Percentiles rank a stretch among this genome's conserved stretches.
These are phyloP conservation scores for Planoprotostelium fungivorum DNA, from an alignment of 78 protist genomes.

Conservation along the genomic window DNA sequence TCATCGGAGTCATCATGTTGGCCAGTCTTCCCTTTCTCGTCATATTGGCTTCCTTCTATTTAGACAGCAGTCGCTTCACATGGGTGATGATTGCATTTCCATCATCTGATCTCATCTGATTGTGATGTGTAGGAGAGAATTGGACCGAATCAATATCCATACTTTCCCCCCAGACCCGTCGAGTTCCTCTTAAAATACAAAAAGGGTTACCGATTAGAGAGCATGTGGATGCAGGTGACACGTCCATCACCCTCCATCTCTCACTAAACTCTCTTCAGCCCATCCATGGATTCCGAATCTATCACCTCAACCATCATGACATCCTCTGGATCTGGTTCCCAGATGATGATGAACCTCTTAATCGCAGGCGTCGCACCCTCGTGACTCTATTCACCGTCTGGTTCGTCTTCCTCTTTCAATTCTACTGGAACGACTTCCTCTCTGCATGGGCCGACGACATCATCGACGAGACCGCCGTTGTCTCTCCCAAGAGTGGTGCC, in stretches of 20 bases:
- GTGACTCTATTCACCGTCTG: not conserved
- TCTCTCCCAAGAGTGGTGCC: not conserved
- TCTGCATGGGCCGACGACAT: not conserved
- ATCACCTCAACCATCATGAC: not conserved
- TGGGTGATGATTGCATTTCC: too few relatives aligned
- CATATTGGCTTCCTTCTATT: not conserved
- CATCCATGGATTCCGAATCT: not conserved
- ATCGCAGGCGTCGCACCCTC: not conserved
- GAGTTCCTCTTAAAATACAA: not conserved
- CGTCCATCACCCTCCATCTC: not conserved
- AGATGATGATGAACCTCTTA: not conserved
- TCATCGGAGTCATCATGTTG: not conserved
- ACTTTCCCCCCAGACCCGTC: not conserved
- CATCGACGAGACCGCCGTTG: not conserved
- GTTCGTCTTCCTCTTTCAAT: not conserved
- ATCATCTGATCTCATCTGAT: too few relatives aligned
- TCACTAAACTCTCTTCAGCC: not conserved
- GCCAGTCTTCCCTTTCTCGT: not conserved
- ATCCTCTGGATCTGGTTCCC: not conserved
- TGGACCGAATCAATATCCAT: not conserved
- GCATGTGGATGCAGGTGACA: not conserved
- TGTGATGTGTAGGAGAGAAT: not conserved
- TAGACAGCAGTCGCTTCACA: not conserved
- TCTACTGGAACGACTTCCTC: not conserved
- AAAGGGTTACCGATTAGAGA: not conserved